Conservation (phyloP, 352 stramenopile species). For the Pythium volutum region DNA sequence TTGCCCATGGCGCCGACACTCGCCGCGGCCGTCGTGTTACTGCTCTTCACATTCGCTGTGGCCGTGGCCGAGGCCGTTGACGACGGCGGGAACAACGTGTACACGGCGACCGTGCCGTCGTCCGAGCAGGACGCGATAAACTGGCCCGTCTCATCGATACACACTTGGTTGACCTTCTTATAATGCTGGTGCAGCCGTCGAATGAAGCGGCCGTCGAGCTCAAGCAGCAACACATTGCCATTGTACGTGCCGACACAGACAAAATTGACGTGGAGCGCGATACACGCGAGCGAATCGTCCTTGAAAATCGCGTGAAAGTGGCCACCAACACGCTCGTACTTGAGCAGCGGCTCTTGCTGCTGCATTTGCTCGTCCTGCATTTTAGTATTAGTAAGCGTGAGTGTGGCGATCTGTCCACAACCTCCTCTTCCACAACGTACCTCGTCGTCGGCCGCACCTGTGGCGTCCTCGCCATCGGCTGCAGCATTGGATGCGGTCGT, state of each 20-base stretch:
- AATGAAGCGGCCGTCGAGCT: constrained; percentile 76
- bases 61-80: background rate
- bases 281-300: constrained; percentile 81
- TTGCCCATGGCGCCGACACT: constrained; percentile 13
- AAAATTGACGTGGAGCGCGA: constrained; percentile 80
- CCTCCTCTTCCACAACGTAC: background rate
- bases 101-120: constrained; percentile 79
- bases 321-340: constrained; percentile 83
- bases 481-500: background rate
- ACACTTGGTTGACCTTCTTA: constrained; percentile 86
- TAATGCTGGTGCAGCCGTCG: constrained; percentile 82
- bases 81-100: constrained; percentile 58
- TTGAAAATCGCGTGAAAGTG: constrained; percentile 87
- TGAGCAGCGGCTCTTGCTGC: constrained; percentile 67
- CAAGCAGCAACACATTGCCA: constrained; percentile 75
- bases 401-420: background rate
- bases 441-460: background rate
- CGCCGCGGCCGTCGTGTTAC: constrained; percentile 20
- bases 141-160: constrained; percentile 81
- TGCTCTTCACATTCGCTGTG: constrained; percentile 22
- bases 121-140: constrained; percentile 86
- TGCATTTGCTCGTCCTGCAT: constrained; percentile 14
- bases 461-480: background rate
- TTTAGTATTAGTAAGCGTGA: background rate
- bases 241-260: constrained; percentile 74